Percentiles rank a stretch among this genome's conserved stretches.
Conservation (phyloP, 345 rosid species). For the Ceriops decandra region DNA sequence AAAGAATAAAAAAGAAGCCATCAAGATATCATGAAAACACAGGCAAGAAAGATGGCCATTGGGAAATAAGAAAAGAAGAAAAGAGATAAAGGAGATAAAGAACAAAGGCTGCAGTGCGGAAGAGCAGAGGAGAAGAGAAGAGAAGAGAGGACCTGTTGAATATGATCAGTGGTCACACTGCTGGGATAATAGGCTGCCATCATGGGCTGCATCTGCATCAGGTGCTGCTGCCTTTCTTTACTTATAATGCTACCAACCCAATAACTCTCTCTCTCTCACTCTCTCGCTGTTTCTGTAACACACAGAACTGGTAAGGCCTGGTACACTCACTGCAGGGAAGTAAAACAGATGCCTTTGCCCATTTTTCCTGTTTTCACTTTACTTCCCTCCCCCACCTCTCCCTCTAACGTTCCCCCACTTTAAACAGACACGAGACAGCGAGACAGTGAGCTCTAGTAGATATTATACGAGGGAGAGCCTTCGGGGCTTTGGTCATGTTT, state of each 20-base stretch:
- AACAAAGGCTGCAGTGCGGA: conserved; percentile 7
- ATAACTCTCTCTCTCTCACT: neutral
- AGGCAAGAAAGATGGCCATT: neutral
- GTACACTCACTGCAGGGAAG: neutral
- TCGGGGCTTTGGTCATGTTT: neutral
- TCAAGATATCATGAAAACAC: neutral
- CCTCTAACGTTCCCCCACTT: conserved; percentile 3
- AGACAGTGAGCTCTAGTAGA: conserved; percentile 9
- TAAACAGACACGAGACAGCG: conserved; percentile 12
- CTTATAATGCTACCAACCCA: conserved; percentile 6
- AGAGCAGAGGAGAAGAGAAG: conserved; percentile 7
- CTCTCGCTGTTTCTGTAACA: neutral
- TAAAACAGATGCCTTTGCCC: conserved; percentile 9
- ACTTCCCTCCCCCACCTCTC: neutral
- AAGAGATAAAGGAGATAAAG: neutral
- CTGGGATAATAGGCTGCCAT: conserved; percentile 99
- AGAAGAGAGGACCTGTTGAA: conserved; percentile 75
- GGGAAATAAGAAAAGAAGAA: neutral
- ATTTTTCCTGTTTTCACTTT: conserved; percentile 7
- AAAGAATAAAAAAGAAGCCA: neutral
- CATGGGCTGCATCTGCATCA: conserved; percentile 99
- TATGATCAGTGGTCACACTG: conserved; percentile 99
- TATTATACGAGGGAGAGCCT: conserved; percentile 4
- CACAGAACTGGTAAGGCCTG: neutral
- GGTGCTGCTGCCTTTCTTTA: conserved; percentile 82